A percentile compares a stretch with the other conserved stretches of the same genome.
phyloP scores from a whole-genome alignment of 306 rosid species.

The Corylus avellana region DNA sequence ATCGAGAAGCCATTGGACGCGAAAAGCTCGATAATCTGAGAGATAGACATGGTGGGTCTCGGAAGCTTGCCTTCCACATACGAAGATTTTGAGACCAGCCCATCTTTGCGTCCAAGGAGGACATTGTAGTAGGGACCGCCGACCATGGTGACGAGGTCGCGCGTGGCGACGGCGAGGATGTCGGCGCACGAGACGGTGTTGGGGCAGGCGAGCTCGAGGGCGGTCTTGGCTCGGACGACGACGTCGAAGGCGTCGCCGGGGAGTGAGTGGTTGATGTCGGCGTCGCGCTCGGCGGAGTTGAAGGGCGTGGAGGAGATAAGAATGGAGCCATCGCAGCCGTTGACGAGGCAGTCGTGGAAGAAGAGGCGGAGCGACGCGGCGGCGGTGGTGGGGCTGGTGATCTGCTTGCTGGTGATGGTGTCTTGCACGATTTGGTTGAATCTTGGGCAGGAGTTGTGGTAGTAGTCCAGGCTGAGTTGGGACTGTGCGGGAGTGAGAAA shows the following conservation, averaged over 20 bases:
- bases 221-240: constrained; percentile 35
- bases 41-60: constrained; percentile 53
- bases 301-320: constrained; percentile 46
- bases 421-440: constrained; percentile 32
- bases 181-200: constrained; percentile 50
- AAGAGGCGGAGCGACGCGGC: constrained; percentile 56
- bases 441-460: constrained; percentile 47
- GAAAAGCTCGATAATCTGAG: constrained; percentile 50
- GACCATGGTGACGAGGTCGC: constrained; percentile 28
- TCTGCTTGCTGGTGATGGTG: constrained; percentile 35
- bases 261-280: constrained; percentile 59
- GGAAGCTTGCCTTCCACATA: constrained; percentile 52
- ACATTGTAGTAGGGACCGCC: constrained; percentile 45
- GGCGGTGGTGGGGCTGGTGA: constrained; percentile 35
- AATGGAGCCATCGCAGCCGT: constrained; percentile 59
- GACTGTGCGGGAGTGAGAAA: constrained; percentile 11
- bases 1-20: constrained; percentile 57
- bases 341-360: constrained; percentile 50
- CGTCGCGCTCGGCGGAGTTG: constrained; percentile 57
- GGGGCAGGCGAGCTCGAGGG: constrained; percentile 44
- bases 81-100: constrained; percentile 36
- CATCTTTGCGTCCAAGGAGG: constrained; percentile 42
- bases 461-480: constrained; percentile 40
- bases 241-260: constrained; percentile 57
- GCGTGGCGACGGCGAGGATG: constrained; percentile 33